Conservation (phyloP, 805 yeast genomes). For the Pichia membranifaciens region DNA sequence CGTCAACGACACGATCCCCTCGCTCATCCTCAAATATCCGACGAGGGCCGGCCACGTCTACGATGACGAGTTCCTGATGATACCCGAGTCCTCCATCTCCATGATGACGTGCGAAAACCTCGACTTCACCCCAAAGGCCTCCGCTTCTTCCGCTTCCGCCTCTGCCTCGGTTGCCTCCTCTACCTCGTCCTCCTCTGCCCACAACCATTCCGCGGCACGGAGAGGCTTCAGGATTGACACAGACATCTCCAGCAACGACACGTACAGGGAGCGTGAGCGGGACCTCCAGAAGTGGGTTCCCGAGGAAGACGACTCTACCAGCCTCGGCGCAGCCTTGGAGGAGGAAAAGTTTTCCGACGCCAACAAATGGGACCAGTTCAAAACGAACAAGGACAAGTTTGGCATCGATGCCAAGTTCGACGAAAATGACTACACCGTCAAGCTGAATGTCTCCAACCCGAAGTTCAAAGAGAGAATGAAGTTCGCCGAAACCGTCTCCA, state of each 20-base stretch:
- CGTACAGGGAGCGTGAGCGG: conserved; percentile 53
- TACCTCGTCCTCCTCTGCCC: neutral
- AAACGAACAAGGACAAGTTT: conserved; percentile 81
- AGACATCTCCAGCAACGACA: conserved; percentile 59
- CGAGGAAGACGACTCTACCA: conserved; percentile 34
- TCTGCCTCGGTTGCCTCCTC: neutral
- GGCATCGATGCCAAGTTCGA: conserved; percentile 82
- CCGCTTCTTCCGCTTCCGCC: neutral
- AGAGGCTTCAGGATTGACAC: conserved; percentile 70
- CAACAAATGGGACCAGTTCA: conserved; percentile 84
- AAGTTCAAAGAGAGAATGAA: conserved; percentile 59
- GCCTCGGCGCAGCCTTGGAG: conserved; percentile 30
- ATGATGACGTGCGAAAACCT: conserved; percentile 11
- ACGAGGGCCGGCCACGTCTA: conserved; percentile 33
- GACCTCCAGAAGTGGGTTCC: conserved; percentile 77
- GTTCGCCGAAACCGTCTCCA: conserved; percentile 74
- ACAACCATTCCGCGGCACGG: conserved; percentile 3
- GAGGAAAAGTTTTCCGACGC: conserved; percentile 20
- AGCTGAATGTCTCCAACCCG: conserved; percentile 62
- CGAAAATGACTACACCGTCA: conserved; percentile 83
- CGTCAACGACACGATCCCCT: conserved; percentile 37
- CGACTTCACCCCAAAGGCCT: conserved; percentile 6
- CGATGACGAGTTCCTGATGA: conserved; percentile 34
- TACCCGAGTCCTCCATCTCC: conserved; percentile 29
- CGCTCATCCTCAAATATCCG: conserved; percentile 52